phyloP scores from a whole-genome alignment of 169 alveolate species.

The Plasmodium gaboni region DNA sequence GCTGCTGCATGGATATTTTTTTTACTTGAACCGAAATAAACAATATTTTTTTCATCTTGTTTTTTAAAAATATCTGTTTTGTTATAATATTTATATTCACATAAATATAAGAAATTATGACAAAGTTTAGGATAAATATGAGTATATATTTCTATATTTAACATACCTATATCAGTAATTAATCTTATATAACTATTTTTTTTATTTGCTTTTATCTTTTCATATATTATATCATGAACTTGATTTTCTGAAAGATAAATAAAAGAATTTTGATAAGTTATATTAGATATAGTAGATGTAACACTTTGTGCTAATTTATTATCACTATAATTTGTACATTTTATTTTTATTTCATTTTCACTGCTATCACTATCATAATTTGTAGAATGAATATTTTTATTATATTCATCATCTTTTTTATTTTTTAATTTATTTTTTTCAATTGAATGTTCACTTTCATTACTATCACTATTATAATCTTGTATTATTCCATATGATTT shows the following conservation, averaged over 20 bases:
- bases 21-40: slow-evolving; percentile 59
- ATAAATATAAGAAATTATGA: slow-evolving; percentile 67
- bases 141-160: slow-evolving; percentile 64
- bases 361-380: slow-evolving; percentile 21
- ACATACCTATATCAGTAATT: slow-evolving; percentile 73
- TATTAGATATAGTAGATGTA: slow-evolving; percentile 68
- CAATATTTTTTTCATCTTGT: slow-evolving; percentile 31
- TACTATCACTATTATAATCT: slow-evolving; percentile 2
- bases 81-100: slow-evolving; percentile 75
- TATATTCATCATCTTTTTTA: not conserved
- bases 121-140: slow-evolving; percentile 51
- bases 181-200: slow-evolving; percentile 72
- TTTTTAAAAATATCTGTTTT: slow-evolving; percentile 70
- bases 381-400: not conserved
- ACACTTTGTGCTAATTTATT: slow-evolving; percentile 72
- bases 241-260: slow-evolving; percentile 56
- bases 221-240: slow-evolving; percentile 52
- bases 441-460: not conserved
- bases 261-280: slow-evolving; percentile 40
- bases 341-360: slow-evolving; percentile 76
- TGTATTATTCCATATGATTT: not conserved
- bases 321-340: slow-evolving; percentile 75
- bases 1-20: slow-evolving; percentile 60
- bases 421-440: slow-evolving; percentile 7
- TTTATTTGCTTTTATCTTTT: slow-evolving; percentile 37